These are phyloP conservation scores for Microcyclospora pomicola DNA, from an alignment of 2,329 filamentous ascomycete genomes.

Conservation along the genomic window DNA sequence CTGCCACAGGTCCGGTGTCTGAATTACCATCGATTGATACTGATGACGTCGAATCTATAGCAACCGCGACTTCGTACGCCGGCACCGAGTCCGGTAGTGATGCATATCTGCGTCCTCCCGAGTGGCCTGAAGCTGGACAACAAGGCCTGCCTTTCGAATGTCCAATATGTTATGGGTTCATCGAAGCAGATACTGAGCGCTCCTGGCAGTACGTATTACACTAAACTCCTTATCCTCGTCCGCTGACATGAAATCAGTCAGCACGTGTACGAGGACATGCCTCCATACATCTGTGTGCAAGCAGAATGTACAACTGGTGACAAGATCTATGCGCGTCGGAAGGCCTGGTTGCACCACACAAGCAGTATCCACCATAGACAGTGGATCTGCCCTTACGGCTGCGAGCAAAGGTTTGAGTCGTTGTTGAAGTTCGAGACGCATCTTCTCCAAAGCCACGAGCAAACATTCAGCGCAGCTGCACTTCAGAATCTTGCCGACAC, in stretches of 20 bases:
- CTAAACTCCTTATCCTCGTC: not conserved
- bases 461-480: not conserved
- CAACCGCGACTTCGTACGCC: conserved; percentile 20
- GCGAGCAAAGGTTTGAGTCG: not conserved
- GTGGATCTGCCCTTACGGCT: conserved; percentile 4
- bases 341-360: not conserved
- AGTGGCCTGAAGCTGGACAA: conserved; percentile 13
- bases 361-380: conserved; percentile 2
- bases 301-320: conserved; percentile 1
- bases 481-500: not conserved
- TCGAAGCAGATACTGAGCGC: conserved; percentile 9
- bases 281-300: conserved; percentile 9
- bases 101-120: conserved; percentile 13
- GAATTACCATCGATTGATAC: conserved; percentile 1
- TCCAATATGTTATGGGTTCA: conserved; percentile 19
- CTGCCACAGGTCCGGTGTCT: not conserved
- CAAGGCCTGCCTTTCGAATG: conserved; percentile 19
- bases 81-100: conserved; percentile 8
- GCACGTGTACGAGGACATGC: conserved; percentile 1
- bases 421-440: not conserved
- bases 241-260: conserved; percentile 1
- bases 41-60: conserved; percentile 8
- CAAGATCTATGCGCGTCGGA: not conserved
- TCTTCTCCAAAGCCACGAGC: not conserved
- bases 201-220: conserved; percentile 10